These are phyloP conservation scores for Aschersonia sp. DNA, from an alignment of 2,329 filamentous ascomycete species.

Conservation along the genomic window DNA sequence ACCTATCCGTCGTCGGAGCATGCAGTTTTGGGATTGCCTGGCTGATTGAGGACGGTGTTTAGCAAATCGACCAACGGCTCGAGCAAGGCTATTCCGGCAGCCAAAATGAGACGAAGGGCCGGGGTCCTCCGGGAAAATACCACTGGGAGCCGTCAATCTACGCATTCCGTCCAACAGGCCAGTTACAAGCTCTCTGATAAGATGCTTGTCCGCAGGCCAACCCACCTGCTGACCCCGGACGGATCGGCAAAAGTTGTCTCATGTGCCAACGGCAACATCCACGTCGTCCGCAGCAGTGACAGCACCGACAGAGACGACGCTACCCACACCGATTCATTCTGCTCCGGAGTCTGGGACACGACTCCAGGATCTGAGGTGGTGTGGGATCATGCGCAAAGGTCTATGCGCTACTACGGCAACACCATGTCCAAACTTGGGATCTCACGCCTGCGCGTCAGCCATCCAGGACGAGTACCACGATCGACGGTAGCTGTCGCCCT, in stretches of 20 bases:
- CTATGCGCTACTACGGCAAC: conserved; percentile 19
- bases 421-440: conserved; percentile 17
- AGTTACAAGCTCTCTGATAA: conserved; percentile 7
- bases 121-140: too few species aligned
- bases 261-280: conserved; percentile 20
- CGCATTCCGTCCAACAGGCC: neutral
- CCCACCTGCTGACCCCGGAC: conserved; percentile 8
- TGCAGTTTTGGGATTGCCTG: too few species aligned
- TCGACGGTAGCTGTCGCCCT: conserved; percentile 8
- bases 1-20: too few species aligned
- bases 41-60: too few species aligned
- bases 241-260: conserved; percentile 11
- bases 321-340: neutral
- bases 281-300: conserved; percentile 9
- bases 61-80: too few species aligned
- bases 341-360: conserved; percentile 1
- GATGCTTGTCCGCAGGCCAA: conserved; percentile 8
- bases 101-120: too few species aligned
- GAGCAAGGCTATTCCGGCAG: too few species aligned
- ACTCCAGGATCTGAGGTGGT: conserved; percentile 10
- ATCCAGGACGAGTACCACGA: conserved; percentile 7
- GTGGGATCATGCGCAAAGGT: conserved; percentile 9
- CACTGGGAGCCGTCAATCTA: neutral
- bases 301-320: conserved; percentile 4
- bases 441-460: conserved; percentile 12